Base-by-base conservation (phyloP, 768 basidiomycete genomes). In the Gloeophyllum trabeum region DNA sequence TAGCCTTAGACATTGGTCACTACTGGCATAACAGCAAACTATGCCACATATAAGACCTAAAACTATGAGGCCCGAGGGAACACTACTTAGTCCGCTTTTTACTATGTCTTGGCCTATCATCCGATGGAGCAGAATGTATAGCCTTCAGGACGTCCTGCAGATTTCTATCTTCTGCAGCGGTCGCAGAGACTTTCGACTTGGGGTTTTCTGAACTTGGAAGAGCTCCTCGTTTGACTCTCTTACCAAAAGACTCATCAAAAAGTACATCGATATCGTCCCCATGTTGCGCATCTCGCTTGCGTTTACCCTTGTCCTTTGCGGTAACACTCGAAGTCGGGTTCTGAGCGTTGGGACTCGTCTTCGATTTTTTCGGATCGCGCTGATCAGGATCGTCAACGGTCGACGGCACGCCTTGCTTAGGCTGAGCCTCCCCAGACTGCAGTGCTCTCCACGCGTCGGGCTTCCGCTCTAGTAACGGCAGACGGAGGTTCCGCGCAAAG, bases 381-480 rank as follows among this genome's bases (percentile, higher is more conserved):
- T 21, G 10, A 37, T 19, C 20, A 7, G 36, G 7, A 10, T 32
- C 16, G 28, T 32, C 28, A 10, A 10, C 20, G 36, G 36, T 10
- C 10, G 10, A 7, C 20, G 10, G 20, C 10, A 12, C 10, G 10
- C 28, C 28, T 30, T 7, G 28, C 28, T 7, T 16, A 30, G 7
- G 10, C 10, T 37, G 13, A 37, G 7, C 20, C 10, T 37, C 7
- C 36, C 7, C 36, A 3, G 79, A 66, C 54, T 92, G 85, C 49
- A 77, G 54, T 36, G 70, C 72, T 49, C 78, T 76, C 94, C 94
- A 99, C 41, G 90, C 83, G 3, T 87, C 79, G 3, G 88, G 83
- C 40, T 78, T 70, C 35, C 88, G 76, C 49, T 79, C 73, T 4
- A 93, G 70, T 19, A 97, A 62, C 51, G 84, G 72, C 5, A 98